Conservation (phyloP, 169 alveolate species). For the Plasmodium cynomolgi region DNA sequence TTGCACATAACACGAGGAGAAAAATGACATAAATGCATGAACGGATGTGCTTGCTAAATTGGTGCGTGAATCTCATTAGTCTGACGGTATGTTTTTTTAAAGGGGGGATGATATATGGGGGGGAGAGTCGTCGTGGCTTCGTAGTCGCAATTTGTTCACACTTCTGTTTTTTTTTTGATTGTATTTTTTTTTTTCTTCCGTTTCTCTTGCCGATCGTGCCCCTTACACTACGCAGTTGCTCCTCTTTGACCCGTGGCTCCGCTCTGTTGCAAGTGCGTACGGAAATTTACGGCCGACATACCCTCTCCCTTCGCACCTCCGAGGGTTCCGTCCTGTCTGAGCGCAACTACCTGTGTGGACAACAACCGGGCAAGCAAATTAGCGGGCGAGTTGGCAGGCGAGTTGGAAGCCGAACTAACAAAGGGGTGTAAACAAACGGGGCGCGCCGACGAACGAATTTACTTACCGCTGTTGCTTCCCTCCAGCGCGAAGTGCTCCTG, state of each 20-base stretch:
- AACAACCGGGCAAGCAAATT: not conserved
- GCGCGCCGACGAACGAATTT: not conserved
- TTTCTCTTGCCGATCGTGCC: not conserved
- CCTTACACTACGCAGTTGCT: not conserved
- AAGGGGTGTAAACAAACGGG: not conserved
- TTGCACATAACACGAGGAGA: conserved; percentile 20
- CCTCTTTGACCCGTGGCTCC: not conserved
- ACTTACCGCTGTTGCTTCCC: not conserved
- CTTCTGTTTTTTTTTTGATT: not conserved
- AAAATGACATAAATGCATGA: conserved; percentile 14
- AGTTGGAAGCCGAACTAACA: not conserved
- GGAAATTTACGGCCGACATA: not conserved
- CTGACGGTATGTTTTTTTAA: conserved; percentile 4
- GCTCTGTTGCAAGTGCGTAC: not conserved
- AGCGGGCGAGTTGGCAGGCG: not conserved
- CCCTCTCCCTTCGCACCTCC: not conserved
- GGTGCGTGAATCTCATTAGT: conserved; percentile 38
- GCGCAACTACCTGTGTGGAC: not conserved
- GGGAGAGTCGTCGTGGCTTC: not conserved
- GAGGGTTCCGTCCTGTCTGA: not conserved
- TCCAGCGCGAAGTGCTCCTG: not conserved
- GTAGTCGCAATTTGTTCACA: not conserved
- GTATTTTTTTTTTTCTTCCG: not conserved
- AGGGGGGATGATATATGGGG: not conserved
- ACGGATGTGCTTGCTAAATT: conserved; percentile 16